Base-by-base conservation (phyloP, 148 eudicot species). In the Dianthus caryophyllus region DNA sequence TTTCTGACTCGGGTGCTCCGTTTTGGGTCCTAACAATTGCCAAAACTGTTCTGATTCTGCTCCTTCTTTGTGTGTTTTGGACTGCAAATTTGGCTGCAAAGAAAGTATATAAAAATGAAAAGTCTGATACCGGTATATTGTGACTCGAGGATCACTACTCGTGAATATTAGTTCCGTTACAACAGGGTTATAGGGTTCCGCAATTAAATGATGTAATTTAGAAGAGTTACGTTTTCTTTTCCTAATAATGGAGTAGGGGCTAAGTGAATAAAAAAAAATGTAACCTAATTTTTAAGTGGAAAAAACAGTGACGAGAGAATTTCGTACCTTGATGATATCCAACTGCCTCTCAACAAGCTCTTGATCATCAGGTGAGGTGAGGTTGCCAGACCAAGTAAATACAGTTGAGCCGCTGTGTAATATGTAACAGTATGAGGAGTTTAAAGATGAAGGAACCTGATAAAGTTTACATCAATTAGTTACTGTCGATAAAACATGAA, bases 341-440 rank as follows among this genome's bases (percentile, higher is more conserved):
- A 92, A 77, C 71, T 82, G 96, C 84, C 97, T 87, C 82, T 92
- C 97, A 49, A 82, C 88, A 66, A 92, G 86, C 71, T 89, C 96
- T 63, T 87, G 96, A 79, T 83, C 83, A 65, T 80, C 86, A 48
- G 94, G 38, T 47, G 87, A 71, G 38, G 91, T 80, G 68, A 85
- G 89, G 74, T 71, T 84, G 51, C 96, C 98, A 22, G 79, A 73
- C 98, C 98, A 92, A 26, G 85, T 84, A 81, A 84, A 89, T 31
- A 92, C 81, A 36, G 85, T 80, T 52, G 89, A 78, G 61, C 94
- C 96, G 48, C 75, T 85, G 73, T 85, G 98, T 58, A 92, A 74
- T 75, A 92, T 89, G 83, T 79, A 87, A 76, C 91, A 87, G 75
- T 92, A 84, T 60, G 94, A 81, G 53, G 98, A 92, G 77, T 89